These are phyloP conservation scores for Schizochytrium sp. DNA, from an alignment of 108 stramenopile species.

Conservation along the genomic window DNA sequence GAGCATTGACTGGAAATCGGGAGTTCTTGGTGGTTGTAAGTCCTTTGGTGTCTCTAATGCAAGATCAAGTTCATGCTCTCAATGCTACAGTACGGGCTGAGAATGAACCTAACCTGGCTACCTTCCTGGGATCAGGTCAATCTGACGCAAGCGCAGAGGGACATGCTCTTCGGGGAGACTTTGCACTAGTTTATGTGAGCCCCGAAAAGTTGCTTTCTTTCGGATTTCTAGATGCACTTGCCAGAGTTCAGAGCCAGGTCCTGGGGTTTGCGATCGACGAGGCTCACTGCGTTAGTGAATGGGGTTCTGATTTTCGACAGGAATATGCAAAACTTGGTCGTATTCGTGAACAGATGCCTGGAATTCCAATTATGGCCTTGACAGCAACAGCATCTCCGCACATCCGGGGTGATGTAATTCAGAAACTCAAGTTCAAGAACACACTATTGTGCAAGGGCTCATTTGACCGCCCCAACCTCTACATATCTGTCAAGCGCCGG, in stretches of 20 bases:
- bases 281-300: conserved; percentile 92
- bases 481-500: conserved; percentile 80
- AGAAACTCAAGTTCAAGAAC: conserved; percentile 73
- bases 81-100: conserved; percentile 83
- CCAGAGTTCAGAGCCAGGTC: conserved; percentile 58
- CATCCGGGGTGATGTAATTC: conserved; percentile 76
- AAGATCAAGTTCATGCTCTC: conserved; percentile 78
- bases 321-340: conserved; percentile 82
- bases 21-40: conserved; percentile 66
- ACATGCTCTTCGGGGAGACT: conserved; percentile 77
- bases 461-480: conserved; percentile 91
- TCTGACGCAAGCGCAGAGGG: conserved; percentile 73
- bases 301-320: conserved; percentile 93
- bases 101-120: conserved; percentile 75
- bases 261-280: conserved; percentile 88
- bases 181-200: conserved; percentile 86
- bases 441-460: conserved; percentile 74
- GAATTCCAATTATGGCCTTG: conserved; percentile 84
- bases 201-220: conserved; percentile 85
- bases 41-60: conserved; percentile 90
- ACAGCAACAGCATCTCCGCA: conserved; percentile 93
- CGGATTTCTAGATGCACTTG: conserved; percentile 72
- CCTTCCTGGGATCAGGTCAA: conserved; percentile 81
- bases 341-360: conserved; percentile 73
- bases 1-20: neutral